Evolutionary conservation across 108 stramenopile genomes (phyloP), one percentile per base, ranked within the genome.

Genomic region (Cyclotella kingstonii): DNA sequence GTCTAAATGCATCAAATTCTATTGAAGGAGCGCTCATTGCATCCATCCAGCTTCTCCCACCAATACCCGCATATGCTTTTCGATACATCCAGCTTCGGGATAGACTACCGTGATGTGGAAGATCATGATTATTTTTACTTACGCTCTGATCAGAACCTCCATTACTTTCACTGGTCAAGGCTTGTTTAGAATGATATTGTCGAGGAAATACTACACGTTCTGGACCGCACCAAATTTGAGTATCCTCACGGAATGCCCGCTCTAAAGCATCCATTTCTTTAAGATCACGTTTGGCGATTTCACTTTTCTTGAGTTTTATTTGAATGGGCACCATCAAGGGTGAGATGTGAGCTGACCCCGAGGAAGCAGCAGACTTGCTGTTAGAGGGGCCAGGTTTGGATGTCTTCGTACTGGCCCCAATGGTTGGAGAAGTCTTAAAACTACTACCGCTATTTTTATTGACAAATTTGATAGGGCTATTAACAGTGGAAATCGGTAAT

Each of bases 61-160:
- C 71, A n/a, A 64, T 39, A 0, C 57, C 50, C 15, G 71, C 71
- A 19, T 39, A 50, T 27, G 63, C 71, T 14, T 56, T 62, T 3
- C 63, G 38, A 28, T 73, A 73, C 71, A 73, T 73, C 71, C 68
- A 69, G 4, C 57, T 51, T 22, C 44, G 41, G 1, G 66, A 66
- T 55, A 36, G 66, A 21, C 36, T 29, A 4, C 61, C 61, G 27
- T 62, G 50, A 58, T 39, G 21, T n/a, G 9, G 25, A 1, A 26
- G 17, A 23, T 29, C 23, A 19, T 6, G 42, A 58, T 29, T 30
- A 12, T 28, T 50, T 6, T 28, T 27, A 26, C 28, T 6, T n/a
- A 54, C 15, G 0, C 33, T 34, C 31, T 34, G 18, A 34, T 18
- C 11, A 36, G 4, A 6, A 19, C 5, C 1, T 0, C 17, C 33